phyloP scores from a whole-genome alignment of 495 filamentous ascomycete species.

The Gamarada debralockiae region DNA sequence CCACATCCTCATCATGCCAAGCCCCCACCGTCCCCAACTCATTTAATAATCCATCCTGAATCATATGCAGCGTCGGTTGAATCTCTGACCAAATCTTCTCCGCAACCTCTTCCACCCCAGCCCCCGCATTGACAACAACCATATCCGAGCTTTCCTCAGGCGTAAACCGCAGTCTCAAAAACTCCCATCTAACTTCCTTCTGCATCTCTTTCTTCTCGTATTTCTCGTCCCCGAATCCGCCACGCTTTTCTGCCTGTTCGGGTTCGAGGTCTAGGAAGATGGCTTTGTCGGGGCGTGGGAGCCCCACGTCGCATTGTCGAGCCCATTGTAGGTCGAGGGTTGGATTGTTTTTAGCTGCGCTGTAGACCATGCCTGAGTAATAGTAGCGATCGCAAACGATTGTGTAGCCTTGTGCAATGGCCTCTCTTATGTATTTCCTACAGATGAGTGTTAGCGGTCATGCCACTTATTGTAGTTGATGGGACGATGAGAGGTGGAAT shows the following conservation, averaged over 20 bases:
- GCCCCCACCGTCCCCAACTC: conserved; percentile 3
- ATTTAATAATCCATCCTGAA: background rate
- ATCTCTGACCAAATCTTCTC: conserved; percentile 42
- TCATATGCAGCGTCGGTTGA: background rate
- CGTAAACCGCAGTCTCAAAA: conserved; percentile 44
- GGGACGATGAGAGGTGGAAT: background rate
- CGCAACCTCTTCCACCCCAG: conserved; percentile 44
- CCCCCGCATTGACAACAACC: conserved; percentile 49
- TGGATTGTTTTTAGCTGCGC: conserved; percentile 81
- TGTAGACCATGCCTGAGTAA: conserved; percentile 89
- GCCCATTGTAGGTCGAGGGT: conserved; percentile 72
- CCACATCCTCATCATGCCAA: conserved; percentile 1
- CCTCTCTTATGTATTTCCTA: conserved; percentile 54
- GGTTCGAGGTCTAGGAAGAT: conserved; percentile 80
- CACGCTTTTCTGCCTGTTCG: conserved; percentile 66
- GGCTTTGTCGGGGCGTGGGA: conserved; percentile 84
- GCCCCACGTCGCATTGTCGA: conserved; percentile 73
- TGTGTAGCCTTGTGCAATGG: conserved; percentile 61
- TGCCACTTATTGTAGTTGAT: too few species aligned
- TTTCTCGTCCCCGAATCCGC: conserved; percentile 82
- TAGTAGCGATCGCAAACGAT: conserved; percentile 92
- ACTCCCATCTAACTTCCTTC: conserved; percentile 69
- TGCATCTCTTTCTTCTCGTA: conserved; percentile 90
- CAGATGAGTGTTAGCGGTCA: background rate
- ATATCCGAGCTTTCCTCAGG: conserved; percentile 33